Conservation (phyloP, 345 rosid genomes). For the Garcia nutans region DNA sequence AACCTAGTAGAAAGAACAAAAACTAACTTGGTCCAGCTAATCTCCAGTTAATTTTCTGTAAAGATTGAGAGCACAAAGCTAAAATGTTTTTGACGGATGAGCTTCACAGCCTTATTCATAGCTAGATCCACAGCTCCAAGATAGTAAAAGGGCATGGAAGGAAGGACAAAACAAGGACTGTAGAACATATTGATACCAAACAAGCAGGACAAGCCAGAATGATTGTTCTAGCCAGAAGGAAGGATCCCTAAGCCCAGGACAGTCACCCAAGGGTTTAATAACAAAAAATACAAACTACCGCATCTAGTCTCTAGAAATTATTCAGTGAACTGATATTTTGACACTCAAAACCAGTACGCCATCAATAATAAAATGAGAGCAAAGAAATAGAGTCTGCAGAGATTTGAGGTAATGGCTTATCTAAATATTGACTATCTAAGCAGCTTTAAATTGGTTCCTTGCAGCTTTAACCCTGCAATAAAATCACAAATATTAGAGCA, state of each 20-base stretch:
- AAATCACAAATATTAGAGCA: constrained; percentile 12
- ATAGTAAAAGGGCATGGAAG: constrained; percentile 29
- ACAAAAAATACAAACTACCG: constrained; percentile 26
- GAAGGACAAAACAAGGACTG: constrained; percentile 27
- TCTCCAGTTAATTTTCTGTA: constrained; percentile 37
- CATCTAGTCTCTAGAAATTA: constrained; percentile 38
- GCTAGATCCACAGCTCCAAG: constrained; percentile 40
- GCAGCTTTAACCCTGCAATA: constrained; percentile 61
- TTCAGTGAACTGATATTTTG: constrained; percentile 24
- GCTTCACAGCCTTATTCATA: constrained; percentile 41
- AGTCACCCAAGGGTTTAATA: constrained; percentile 39
- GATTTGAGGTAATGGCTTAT: constrained; percentile 23
- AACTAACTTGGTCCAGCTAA: constrained; percentile 32
- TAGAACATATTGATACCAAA: constrained; percentile 42
- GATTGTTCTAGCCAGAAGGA: constrained; percentile 38
- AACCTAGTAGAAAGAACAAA: constrained; percentile 28
- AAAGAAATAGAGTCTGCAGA: constrained; percentile 33
- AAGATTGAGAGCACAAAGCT: constrained; percentile 26
- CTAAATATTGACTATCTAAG: constrained; percentile 38
- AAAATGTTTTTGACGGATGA: constrained; percentile 35
- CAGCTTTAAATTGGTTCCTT: constrained; percentile 37
- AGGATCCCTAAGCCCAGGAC: constrained; percentile 32
- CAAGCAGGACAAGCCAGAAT: constrained; percentile 29
- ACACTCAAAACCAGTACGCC: constrained; percentile 39
- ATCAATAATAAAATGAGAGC: constrained; percentile 19